A percentile compares a stretch with the other conserved stretches of the same genome.
Conservation (phyloP, 352 stramenopile genomes). For the Phytophthora pisi region DNA sequence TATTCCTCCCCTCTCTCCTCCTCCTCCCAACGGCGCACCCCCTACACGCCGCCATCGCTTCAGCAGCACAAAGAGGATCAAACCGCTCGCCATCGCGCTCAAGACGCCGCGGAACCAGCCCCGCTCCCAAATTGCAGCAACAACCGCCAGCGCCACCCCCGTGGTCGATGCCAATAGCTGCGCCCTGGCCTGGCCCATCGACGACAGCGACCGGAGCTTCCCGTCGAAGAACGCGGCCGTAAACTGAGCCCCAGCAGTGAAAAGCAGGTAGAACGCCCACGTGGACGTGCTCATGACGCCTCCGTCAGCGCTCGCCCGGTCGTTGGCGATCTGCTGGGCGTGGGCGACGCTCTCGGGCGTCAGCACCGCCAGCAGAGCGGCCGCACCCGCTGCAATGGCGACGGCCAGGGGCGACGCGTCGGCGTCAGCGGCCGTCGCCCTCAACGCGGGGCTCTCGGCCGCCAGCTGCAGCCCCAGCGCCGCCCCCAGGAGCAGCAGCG, state of each 20-base stretch:
- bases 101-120: slow-evolving; percentile 58
- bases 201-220: slow-evolving; percentile 25
- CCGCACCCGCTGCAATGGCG: slow-evolving; percentile 36
- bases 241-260: slow-evolving; percentile 22
- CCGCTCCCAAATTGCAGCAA: slow-evolving; percentile 45
- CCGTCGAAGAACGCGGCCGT: slow-evolving; percentile 17
- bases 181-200: slow-evolving; percentile 32
- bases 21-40: not conserved
- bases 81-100: slow-evolving; percentile 41
- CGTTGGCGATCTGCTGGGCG: slow-evolving; percentile 40
- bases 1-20: too few species aligned
- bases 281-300: slow-evolving; percentile 23
- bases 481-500: slow-evolving; percentile 51
- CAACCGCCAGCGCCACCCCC: slow-evolving; percentile 47
- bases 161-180: slow-evolving; percentile 48
- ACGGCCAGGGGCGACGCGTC: slow-evolving; percentile 46
- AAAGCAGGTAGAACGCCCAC: slow-evolving; percentile 33
- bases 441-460: slow-evolving; percentile 13
- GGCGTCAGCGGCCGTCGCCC: slow-evolving; percentile 25
- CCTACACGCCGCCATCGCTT: slow-evolving; percentile 30
- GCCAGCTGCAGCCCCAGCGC: slow-evolving; percentile 45
- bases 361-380: slow-evolving; percentile 37
- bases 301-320: slow-evolving; percentile 27
- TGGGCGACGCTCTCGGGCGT: slow-evolving; percentile 33
- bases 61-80: slow-evolving; percentile 62